Conservation (phyloP, 176 grass and related monocot genomes). For the sorghum (Sorghum bicolor) region Sorghum_bicolor_NCBIv3 NC_012874.2:3536001-3536500, state of each 20-base stretch:
- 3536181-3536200: background rate
- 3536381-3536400: too few species aligned
- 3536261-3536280: background rate
- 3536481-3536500: background rate
- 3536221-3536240: background rate
- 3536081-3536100: background rate
- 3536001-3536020: too few species aligned
- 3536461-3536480: background rate
- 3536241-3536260: background rate
- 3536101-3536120: background rate
- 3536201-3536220: background rate
- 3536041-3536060: too few species aligned
- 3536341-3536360: too few species aligned
- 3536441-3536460: background rate
- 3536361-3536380: background rate
- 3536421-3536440: too few species aligned
- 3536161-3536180: background rate
- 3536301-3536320: background rate
- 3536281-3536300: background rate
- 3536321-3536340: background rate
- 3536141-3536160: constrained; percentile 9
- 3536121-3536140: constrained; percentile 2
- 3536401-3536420: background rate
- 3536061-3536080: background rate
- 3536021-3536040: too few species aligned